phyloP scores from a whole-genome alignment of 2,329 filamentous ascomycete genomes.

The Talaromyces verruculosus region DNA sequence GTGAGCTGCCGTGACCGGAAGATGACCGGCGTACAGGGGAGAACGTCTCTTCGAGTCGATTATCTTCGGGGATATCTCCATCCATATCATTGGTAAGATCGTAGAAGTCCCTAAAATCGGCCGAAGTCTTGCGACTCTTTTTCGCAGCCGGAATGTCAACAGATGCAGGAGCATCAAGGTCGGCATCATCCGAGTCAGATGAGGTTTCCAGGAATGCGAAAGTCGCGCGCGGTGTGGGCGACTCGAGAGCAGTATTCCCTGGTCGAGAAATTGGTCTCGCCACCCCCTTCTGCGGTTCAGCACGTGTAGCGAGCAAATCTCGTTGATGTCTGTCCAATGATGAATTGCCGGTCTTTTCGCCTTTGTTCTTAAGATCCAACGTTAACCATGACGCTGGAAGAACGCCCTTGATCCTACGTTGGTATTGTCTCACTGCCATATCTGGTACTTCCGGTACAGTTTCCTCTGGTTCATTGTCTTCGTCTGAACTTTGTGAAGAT shows the following conservation, averaged over 20 bases:
- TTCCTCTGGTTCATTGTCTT: conserved; percentile 22
- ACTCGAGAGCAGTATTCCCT: conserved; percentile 24
- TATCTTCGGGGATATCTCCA: conserved; percentile 43
- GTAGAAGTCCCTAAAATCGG: conserved; percentile 26
- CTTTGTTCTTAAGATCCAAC: conserved; percentile 41
- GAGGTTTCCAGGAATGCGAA: conserved; percentile 29
- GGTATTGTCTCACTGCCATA: conserved; percentile 35
- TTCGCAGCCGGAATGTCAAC: conserved; percentile 15
- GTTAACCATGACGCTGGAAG: conserved; percentile 51
- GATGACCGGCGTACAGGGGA: conserved; percentile 30
- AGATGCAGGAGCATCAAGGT: background rate
- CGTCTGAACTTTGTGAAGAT: background rate
- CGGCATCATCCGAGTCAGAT: conserved; percentile 33
- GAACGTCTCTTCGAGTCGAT: conserved; percentile 45
- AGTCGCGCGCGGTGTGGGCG: conserved; percentile 22
- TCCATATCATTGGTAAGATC: conserved; percentile 27
- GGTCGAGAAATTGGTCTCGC: conserved; percentile 34
- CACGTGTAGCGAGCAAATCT: conserved; percentile 24
- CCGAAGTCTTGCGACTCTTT: conserved; percentile 22
- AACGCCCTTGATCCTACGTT: conserved; percentile 49
- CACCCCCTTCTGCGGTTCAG: conserved; percentile 36
- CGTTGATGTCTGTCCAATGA: conserved; percentile 24
- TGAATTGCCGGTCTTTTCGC: conserved; percentile 24
- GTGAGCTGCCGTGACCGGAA: conserved; percentile 17
- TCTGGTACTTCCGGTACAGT: conserved; percentile 22